Evolutionary conservation across 2,329 filamentous ascomycete genomes (phyloP).

Genomic region (Fonsecaea monophora): DNA sequence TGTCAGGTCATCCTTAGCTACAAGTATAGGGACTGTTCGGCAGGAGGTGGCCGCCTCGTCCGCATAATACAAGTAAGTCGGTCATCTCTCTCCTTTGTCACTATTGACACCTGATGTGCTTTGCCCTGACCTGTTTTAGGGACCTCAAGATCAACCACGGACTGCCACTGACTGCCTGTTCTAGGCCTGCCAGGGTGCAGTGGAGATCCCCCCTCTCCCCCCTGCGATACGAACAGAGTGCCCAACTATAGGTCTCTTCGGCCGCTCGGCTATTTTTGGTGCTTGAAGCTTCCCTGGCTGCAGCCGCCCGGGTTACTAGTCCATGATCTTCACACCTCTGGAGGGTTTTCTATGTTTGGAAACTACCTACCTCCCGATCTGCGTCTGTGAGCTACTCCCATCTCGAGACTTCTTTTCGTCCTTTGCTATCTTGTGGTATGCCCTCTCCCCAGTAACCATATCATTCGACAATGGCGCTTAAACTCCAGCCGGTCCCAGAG

Average conservation of each 20-base stretch:
- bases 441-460: neutral
- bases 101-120: too few relatives aligned
- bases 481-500: neutral
- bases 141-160: too few relatives aligned
- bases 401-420: neutral
- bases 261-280: neutral
- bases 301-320: neutral
- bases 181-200: neutral
- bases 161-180: neutral
- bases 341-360: constrained; percentile 1
- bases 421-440: neutral
- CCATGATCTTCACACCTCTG: neutral
- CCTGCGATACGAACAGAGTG: too few relatives aligned
- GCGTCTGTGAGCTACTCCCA: neutral
- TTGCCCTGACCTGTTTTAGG: too few relatives aligned
- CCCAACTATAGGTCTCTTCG: constrained; percentile 5
- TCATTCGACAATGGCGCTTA: neutral
- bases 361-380: neutral
- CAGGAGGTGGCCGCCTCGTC: too few relatives aligned
- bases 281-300: neutral
- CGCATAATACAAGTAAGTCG: too few relatives aligned
- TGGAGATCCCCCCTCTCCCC: neutral
- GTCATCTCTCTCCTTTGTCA: too few relatives aligned
- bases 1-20: too few relatives aligned
- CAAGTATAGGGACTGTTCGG: too few relatives aligned